A percentile compares a stretch with the other conserved stretches of the same genome.
These are phyloP conservation scores for Cocos nucifera DNA, from an alignment of 176 grass and related monocot genomes.

Conservation along the genomic window DNA sequence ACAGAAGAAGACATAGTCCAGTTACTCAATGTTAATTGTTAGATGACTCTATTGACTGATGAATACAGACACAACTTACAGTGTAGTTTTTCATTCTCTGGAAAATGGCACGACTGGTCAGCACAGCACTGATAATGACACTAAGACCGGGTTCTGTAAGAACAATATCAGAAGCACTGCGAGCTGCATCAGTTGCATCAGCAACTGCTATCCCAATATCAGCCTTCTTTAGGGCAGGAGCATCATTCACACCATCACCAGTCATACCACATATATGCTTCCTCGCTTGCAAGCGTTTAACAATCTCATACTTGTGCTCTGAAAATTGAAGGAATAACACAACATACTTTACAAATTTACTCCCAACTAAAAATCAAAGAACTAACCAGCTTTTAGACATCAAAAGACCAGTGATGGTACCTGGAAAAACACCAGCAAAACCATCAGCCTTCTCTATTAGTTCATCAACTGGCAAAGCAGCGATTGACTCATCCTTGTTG, in stretches of 20 bases:
- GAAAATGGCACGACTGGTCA: constrained; percentile 91
- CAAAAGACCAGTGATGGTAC: constrained; percentile 21
- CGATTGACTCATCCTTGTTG: constrained; percentile 62
- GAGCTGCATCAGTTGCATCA: constrained; percentile 79
- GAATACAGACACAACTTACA: constrained; percentile 18
- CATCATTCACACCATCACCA: constrained; percentile 90
- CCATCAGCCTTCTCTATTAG: constrained; percentile 91
- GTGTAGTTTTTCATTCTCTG: constrained; percentile 96
- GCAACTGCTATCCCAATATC: constrained; percentile 90
- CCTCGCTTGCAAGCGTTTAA: constrained; percentile 78
- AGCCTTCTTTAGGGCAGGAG: constrained; percentile 85
- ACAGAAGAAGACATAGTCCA: too few species aligned
- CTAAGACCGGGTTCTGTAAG: constrained; percentile 82
- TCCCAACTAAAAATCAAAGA: neutral
- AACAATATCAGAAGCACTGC: constrained; percentile 85
- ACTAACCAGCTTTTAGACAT: neutral
- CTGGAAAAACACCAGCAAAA: constrained; percentile 93
- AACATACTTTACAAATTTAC: neutral
- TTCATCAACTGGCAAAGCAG: constrained; percentile 70
- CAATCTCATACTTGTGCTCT: constrained; percentile 98
- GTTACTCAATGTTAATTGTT: too few species aligned
- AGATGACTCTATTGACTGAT: too few species aligned
- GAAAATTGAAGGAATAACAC: constrained; percentile 4
- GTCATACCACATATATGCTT: constrained; percentile 95
- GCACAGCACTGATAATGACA: constrained; percentile 87